Conservation (phyloP, 177 flowering plant genomes). For the Vitis hybrid region DNA sequence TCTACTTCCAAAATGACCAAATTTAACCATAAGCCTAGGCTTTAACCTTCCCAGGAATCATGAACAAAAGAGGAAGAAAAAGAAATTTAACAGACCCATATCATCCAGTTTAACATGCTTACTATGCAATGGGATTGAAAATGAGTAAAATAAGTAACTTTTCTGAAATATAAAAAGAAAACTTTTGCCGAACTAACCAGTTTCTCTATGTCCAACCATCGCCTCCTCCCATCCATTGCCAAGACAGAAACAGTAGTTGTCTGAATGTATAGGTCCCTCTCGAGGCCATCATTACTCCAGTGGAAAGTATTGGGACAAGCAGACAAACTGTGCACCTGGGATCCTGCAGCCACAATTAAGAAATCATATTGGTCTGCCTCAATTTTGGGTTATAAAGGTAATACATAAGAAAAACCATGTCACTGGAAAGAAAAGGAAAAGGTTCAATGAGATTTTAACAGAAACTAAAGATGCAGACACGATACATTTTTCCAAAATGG, state of each 20-base stretch:
- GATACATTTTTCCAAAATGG: too few species aligned
- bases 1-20: too few species aligned
- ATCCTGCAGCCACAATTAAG: constrained; percentile 45
- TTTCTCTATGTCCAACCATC: constrained; percentile 92
- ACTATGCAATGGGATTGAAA: background rate
- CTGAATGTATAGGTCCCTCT: constrained; percentile 84
- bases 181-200: constrained; percentile 55
- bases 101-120: background rate
- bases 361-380: background rate
- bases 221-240: constrained; percentile 98
- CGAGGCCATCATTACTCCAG: constrained; percentile 85
- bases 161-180: background rate
- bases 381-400: background rate
- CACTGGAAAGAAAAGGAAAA: background rate
- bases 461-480: too few species aligned
- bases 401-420: constrained; percentile 1
- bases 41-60: background rate
- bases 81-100: too few species aligned
- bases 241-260: constrained; percentile 73
- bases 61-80: background rate
- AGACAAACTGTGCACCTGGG: constrained; percentile 29
- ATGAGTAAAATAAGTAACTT: background rate
- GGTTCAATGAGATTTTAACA: too few species aligned
- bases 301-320: constrained; percentile 63
- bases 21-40: too few species aligned